Conservation (phyloP, 23 red algal species). For the Gracilaria gracilis region DNA sequence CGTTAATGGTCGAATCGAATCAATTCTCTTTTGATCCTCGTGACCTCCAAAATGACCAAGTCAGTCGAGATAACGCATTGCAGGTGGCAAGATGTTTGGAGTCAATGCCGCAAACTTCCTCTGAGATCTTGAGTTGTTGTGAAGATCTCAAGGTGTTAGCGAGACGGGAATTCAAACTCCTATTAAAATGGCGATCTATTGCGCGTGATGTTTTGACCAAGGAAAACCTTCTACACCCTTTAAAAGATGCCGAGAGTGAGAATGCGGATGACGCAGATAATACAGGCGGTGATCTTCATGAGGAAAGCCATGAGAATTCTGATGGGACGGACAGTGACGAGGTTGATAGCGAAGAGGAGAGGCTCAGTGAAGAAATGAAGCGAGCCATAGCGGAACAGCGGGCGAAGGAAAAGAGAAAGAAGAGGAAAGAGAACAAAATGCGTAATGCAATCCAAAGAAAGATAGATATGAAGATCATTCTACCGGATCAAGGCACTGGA, state of each 20-base stretch:
- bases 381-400: slow-evolving; percentile 25
- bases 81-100: slow-evolving; percentile 29
- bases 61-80: slow-evolving; percentile 36
- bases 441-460: slow-evolving; percentile 62
- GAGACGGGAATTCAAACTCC: slow-evolving; percentile 78
- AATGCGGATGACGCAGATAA: neutral
- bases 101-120: slow-evolving; percentile 48
- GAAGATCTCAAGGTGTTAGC: slow-evolving; percentile 87
- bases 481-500: slow-evolving; percentile 57
- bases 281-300: neutral
- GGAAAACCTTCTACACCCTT: slow-evolving; percentile 18
- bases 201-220: slow-evolving; percentile 47
- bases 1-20: slow-evolving; percentile 54
- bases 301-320: neutral
- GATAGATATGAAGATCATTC: slow-evolving; percentile 84
- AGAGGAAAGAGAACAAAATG: slow-evolving; percentile 62
- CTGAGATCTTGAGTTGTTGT: slow-evolving; percentile 75
- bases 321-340: slow-evolving; percentile 20
- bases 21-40: slow-evolving; percentile 46
- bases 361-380: slow-evolving; percentile 70
- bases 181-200: slow-evolving; percentile 79
- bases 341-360: slow-evolving; percentile 40
- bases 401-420: slow-evolving; percentile 78
- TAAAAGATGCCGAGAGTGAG: slow-evolving; percentile 15
- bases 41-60: neutral